These are phyloP conservation scores for Epichloe glyceriae DNA, from an alignment of 2,329 filamentous ascomycete genomes.

Conservation along the genomic window DNA sequence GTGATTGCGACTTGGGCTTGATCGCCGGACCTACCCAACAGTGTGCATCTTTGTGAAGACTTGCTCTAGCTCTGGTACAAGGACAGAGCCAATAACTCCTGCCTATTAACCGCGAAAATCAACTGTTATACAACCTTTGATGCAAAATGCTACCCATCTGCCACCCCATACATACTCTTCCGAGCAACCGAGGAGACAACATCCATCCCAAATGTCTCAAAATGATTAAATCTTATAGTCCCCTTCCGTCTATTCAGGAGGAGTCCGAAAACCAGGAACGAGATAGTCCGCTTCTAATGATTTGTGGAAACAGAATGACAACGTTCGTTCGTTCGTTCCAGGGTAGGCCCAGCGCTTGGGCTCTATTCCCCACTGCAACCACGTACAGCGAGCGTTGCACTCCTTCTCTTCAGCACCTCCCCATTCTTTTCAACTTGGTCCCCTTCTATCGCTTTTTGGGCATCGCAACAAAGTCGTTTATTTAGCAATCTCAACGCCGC, in stretches of 20 bases:
- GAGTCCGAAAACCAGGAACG: background rate
- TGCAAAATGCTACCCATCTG: conserved; percentile 9
- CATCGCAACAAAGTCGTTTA: conserved; percentile 6
- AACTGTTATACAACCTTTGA: conserved; percentile 20
- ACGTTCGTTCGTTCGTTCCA: background rate
- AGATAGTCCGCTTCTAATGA: conserved; percentile 1
- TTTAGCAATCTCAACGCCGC: conserved; percentile 14
- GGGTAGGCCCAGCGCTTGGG: conserved; percentile 10
- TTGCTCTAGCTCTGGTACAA: no score
- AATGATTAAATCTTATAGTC: background rate
- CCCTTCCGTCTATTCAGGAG: background rate
- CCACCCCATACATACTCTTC: conserved; percentile 14
- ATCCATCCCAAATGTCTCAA: background rate
- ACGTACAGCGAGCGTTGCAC: background rate
- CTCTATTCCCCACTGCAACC: background rate
- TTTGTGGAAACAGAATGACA: background rate
- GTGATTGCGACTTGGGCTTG: no score
- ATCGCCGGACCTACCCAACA: no score
- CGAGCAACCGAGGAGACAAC: conserved; percentile 9
- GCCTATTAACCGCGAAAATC: conserved; percentile 11
- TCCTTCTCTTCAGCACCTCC: background rate
- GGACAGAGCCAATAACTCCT: background rate
- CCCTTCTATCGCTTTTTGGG: background rate
- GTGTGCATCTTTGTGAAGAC: no score
- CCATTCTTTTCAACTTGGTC: background rate